These are phyloP conservation scores for Mrakia hoshinonis DNA, from an alignment of 768 basidiomycete genomes.

Conservation along the genomic window DNA sequence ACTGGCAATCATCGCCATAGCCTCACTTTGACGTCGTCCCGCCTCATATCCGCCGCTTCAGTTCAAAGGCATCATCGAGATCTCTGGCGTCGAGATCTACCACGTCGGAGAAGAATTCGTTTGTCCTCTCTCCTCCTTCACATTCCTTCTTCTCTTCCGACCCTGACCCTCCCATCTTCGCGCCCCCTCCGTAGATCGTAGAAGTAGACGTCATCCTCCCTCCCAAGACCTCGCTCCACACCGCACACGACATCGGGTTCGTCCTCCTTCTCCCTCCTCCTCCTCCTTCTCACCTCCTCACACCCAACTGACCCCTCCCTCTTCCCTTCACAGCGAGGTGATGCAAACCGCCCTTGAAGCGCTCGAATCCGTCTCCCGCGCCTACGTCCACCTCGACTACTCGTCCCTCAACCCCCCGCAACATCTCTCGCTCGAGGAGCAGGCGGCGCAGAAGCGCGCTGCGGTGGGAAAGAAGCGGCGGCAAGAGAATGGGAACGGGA, in stretches of 20 bases:
- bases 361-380: constrained; percentile 6
- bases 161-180: neutral
- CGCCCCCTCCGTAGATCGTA: neutral
- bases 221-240: constrained; percentile 19
- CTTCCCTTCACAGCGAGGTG: constrained; percentile 4
- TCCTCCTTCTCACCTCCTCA: neutral
- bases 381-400: constrained; percentile 26
- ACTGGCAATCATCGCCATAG: too few relatives aligned
- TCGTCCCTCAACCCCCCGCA: neutral
- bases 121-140: neutral
- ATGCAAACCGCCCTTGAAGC: constrained; percentile 25
- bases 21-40: neutral
- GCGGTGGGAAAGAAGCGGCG: too few relatives aligned
- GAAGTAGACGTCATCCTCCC: constrained; percentile 26
- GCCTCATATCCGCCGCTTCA: neutral
- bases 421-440: neutral
- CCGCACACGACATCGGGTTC: constrained; percentile 25
- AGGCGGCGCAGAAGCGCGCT: neutral
- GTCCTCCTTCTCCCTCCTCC: neutral
- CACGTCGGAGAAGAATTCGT: constrained; percentile 25
- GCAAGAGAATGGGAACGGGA: too few relatives aligned
- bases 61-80: constrained; percentile 14
- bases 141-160: neutral
- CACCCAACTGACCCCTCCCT: too few relatives aligned
- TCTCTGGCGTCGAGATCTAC: constrained; percentile 18